Percentiles rank a stretch among this genome's conserved stretches.
phyloP scores from a whole-genome alignment of 2,329 filamentous ascomycete genomes.

The Emergomyces pasteurianus region DNA sequence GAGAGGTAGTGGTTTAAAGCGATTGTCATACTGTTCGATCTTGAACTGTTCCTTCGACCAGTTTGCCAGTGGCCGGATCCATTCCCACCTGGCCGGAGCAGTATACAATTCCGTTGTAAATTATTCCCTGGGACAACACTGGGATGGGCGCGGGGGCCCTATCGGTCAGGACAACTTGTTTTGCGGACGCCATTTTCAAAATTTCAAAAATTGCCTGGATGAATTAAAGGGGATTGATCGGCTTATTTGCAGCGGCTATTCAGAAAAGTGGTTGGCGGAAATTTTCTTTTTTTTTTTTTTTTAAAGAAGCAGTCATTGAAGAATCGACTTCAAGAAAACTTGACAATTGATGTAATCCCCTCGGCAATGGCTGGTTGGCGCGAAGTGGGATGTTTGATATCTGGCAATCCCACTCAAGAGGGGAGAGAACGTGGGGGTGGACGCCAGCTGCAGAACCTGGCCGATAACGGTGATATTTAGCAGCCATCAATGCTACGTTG shows the following conservation, averaged over 20 bases:
- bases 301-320: background rate
- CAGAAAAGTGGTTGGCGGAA: background rate
- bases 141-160: slow-evolving; percentile 43
- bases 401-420: background rate
- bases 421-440: background rate
- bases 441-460: background rate
- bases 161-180: slow-evolving; percentile 32
- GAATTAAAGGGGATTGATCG: background rate
- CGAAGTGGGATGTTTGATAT: background rate
- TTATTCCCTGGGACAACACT: slow-evolving; percentile 50
- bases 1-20: background rate
- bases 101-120: slow-evolving; percentile 56
- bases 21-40: slow-evolving; percentile 8
- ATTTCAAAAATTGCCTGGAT: background rate
- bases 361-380: background rate
- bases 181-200: slow-evolving; percentile 21
- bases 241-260: background rate
- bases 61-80: slow-evolving; percentile 41
- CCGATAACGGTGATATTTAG: background rate
- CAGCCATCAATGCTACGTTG: background rate
- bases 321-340: background rate
- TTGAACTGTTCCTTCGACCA: slow-evolving; percentile 41
- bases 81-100: slow-evolving; percentile 53
- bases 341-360: background rate
- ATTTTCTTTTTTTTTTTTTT: too few relatives aligned